phyloP scores from a whole-genome alignment of 2,329 filamentous ascomycete species.

The Fusarium dlaminii region DNA sequence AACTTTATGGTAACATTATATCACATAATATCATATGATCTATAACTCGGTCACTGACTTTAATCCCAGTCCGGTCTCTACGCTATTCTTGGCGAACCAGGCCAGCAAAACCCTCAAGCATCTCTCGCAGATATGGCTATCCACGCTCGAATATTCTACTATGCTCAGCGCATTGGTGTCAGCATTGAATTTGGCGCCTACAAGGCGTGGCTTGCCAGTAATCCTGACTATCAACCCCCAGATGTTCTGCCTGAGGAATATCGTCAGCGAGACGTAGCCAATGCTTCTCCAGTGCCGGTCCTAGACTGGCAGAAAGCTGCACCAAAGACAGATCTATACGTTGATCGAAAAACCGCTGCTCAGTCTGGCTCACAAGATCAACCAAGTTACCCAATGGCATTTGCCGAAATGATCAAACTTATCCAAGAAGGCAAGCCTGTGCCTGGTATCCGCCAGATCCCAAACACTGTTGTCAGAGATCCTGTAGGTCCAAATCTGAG shows the following conservation, averaged over 20 bases:
- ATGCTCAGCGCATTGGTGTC: slow-evolving; percentile 59
- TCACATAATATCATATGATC: not conserved
- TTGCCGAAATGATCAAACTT: slow-evolving; percentile 86
- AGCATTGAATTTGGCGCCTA: slow-evolving; percentile 74
- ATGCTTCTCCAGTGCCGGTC: slow-evolving; percentile 19
- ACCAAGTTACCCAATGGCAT: slow-evolving; percentile 82
- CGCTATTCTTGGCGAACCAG: slow-evolving; percentile 69
- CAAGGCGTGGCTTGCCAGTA: slow-evolving; percentile 66
- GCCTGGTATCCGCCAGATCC: slow-evolving; percentile 88
- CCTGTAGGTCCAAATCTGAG: slow-evolving; percentile 60
- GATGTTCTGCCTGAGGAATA: slow-evolving; percentile 51
- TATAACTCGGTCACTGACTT: not conserved
- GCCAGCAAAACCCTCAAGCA: slow-evolving; percentile 53
- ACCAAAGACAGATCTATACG: slow-evolving; percentile 57
- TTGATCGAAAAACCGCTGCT: slow-evolving; percentile 50
- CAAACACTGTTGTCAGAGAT: slow-evolving; percentile 78
- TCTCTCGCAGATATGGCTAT: slow-evolving; percentile 68
- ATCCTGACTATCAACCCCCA: slow-evolving; percentile 48
- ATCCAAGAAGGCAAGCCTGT: slow-evolving; percentile 85
- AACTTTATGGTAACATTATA: slow-evolving; percentile 67
- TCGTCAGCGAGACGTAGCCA: slow-evolving; percentile 16
- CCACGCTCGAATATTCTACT: slow-evolving; percentile 76
- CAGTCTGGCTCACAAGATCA: slow-evolving; percentile 49
- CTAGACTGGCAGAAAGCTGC: slow-evolving; percentile 61
- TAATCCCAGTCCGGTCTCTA: slow-evolving; percentile 63